Base-by-base conservation (phyloP, 495 filamentous ascomycete species). In the Penicillium diatomitis region DNA sequence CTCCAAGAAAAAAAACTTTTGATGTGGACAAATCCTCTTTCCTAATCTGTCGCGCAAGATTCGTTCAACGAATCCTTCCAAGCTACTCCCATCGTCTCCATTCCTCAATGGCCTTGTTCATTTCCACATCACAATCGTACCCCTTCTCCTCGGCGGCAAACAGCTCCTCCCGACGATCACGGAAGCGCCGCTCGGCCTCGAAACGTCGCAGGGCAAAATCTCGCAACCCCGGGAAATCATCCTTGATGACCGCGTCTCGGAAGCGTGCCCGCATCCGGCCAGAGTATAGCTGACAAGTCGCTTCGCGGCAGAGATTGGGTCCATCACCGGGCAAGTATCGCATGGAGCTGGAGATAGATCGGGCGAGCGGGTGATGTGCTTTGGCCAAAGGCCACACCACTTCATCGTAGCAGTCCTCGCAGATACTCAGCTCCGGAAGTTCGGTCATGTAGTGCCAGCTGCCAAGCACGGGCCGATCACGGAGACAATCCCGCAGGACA, bases 221-320 rank as follows among this genome's bases (percentile, higher is more conserved):
- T 34, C 63, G 60, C 43, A 87, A 59, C 46, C 69, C 73, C 6
- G 60, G 55, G 35, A 79, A 65, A 54, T 90, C 85, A 39, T 78
- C 70, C 11, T 74, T 72, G 47, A 68, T 53, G 42, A 83, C 76
- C 3, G 83, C 82, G 12, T 77, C 70, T 11, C 62, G 56, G 59
- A 88, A 88, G 6, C 82, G 71, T 1, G 71, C 65, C 37, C 86
- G 73, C 82, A 90, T 90, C n/a, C 81, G 77, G 7, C 74, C 65
- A n/a, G 82, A 85, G 52, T 86, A 90, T 5, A 90, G 67, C 64
- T 87, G 84, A 55, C 87, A 92, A 12, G 74, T 75, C 0, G 75
- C 79, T 34, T 79, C 67, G 4, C 73, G 67, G 20, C 63, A 64
- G 4, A 60, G 62, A 46, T 75, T 67, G 30, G 71, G 68, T 20